Evolutionary conservation across 257 asterid species (phyloP).

Genomic region (Solanum pinnatisectum): DNA sequence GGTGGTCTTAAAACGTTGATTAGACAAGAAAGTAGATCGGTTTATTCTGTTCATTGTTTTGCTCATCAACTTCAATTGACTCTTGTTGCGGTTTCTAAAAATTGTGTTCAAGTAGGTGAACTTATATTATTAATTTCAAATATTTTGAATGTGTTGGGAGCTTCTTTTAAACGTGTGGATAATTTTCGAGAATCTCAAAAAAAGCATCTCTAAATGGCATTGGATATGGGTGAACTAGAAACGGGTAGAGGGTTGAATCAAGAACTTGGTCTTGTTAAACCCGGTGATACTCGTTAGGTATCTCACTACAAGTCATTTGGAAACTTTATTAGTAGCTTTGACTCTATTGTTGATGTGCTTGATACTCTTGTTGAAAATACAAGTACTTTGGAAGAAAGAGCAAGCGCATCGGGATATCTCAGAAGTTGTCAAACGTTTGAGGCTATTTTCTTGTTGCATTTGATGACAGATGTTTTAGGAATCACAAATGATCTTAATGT

Average conservation of each 20-base stretch:
- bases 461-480: neutral
- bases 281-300: neutral
- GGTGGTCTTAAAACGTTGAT: neutral
- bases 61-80: neutral
- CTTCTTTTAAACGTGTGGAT: neutral
- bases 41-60: too few species aligned
- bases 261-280: neutral
- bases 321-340: neutral
- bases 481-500: neutral
- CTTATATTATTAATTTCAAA: neutral
- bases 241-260: neutral
- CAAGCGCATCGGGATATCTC: neutral
- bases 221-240: neutral
- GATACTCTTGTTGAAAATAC: neutral
- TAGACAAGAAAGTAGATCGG: neutral
- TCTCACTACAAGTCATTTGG: neutral
- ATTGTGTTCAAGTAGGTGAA: neutral
- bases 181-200: neutral
- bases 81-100: neutral
- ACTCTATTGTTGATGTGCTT: neutral
- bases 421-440: neutral
- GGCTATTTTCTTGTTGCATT: too few species aligned
- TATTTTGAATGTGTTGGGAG: neutral
- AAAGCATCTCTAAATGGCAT: neutral
- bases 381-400: neutral